Evolutionary conservation across 768 basidiomycete genomes (phyloP), one percentile per base, ranked within the genome.

Genomic region (Hortiboletus campestris): DNA sequence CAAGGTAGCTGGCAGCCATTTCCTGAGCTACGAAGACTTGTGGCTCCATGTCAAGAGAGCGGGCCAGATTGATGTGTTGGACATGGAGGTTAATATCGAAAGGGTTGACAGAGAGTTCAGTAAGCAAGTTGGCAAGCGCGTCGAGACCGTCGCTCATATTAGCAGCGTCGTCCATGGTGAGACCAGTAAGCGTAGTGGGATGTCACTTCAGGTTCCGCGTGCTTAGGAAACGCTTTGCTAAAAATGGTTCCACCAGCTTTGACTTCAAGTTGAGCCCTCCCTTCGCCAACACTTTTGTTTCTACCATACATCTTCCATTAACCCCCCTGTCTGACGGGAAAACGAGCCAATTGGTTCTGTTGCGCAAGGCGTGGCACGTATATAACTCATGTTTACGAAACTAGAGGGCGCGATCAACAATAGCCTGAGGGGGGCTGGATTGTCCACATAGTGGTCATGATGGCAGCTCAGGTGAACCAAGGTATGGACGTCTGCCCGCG

Each of bases 31-130:
- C 75, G 34, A 76, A 66, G 19, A 82, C 69, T 60, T 91, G 85
- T 41, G 80, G 76, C 12, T 84, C 79, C 74, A 85, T 77, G 52
- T 79, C 82, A 16, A 82, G 59, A 22, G 80, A 77, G 45, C 77
- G 76, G 4, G 86, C 81, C 5, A 91, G 72, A 42, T 75, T 77
- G 55, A 92, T 83, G 67, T 92, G 86, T 61, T 85, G 78, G 0
- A 75, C 76, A 75, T 93, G 90, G 1, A 86, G 75, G 25, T 75
- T 66, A n/a, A 86, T 67, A 60, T 88, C 81, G 62, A 81, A 83
- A 0, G 89, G 82, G 47, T 78, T 79, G 44, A 79, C 74, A 1
- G 83, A 78, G 12, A 93, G 72, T 48, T 79, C 72, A 22, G 77
- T 81, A 53, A 92, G 79, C 11, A 86, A 61, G 61, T 79, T 76